These are phyloP conservation scores for Nannochloropsis oceanica DNA, from an alignment of 108 stramenopile species.

Conservation along the genomic window DNA sequence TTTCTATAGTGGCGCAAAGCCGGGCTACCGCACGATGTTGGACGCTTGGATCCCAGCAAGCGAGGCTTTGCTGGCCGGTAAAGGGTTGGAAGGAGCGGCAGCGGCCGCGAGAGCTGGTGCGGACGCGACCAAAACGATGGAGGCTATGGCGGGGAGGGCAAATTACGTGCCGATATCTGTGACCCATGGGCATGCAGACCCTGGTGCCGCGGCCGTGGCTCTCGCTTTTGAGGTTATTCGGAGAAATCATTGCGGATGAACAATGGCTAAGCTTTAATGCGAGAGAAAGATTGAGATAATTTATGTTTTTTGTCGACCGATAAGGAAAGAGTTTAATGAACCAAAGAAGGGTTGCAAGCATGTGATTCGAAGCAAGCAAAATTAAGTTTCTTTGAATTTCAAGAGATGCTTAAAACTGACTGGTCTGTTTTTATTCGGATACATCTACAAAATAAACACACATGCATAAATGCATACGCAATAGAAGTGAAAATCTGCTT, in stretches of 20 bases:
- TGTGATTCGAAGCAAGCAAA: too few relatives aligned
- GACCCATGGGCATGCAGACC: conserved; percentile 70
- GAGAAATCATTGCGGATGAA: neutral
- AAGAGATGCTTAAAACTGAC: too few relatives aligned
- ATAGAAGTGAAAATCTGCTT: too few relatives aligned
- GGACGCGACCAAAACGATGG: conserved; percentile 68
- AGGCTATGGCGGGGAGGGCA: conserved; percentile 73
- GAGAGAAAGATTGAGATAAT: too few relatives aligned
- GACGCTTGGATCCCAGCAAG: conserved; percentile 78
- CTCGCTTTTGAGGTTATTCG: conserved; percentile 54
- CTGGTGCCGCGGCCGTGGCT: conserved; percentile 82
- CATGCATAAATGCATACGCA: too few relatives aligned
- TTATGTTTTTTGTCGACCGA: too few relatives aligned
- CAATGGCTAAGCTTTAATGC: neutral
- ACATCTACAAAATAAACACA: too few relatives aligned
- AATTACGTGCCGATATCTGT: conserved; percentile 57
- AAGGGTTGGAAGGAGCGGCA: conserved; percentile 42
- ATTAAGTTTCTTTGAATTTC: too few relatives aligned
- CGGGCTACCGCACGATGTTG: conserved; percentile 85
- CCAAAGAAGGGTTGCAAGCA: too few relatives aligned
- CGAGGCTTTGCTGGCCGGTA: conserved; percentile 24
- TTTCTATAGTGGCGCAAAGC: conserved; percentile 75
- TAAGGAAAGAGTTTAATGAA: too few relatives aligned
- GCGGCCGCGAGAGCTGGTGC: conserved; percentile 59
- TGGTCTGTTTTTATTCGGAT: too few relatives aligned